phyloP scores from a whole-genome alignment of 2,329 filamentous ascomycete genomes.

The Incumbomyces delicatus region DNA sequence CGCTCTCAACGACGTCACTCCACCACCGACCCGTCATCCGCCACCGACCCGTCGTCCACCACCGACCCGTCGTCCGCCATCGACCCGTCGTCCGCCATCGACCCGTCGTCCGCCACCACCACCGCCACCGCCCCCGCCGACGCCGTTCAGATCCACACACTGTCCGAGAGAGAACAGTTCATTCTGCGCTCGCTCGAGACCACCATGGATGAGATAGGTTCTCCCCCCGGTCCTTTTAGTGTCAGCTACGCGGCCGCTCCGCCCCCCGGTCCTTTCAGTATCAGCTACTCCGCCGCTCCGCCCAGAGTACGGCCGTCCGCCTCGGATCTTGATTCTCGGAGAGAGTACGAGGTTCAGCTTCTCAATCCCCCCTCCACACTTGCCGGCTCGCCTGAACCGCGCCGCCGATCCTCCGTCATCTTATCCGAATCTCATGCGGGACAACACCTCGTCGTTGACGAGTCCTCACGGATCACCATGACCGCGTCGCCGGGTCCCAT shows the following conservation, averaged over 20 bases:
- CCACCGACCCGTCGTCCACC: neutral
- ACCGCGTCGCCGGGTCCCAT: constrained; percentile 33
- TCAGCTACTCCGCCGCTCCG: constrained; percentile 18
- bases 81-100: neutral
- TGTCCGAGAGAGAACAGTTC: constrained; percentile 18
- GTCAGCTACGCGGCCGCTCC: constrained; percentile 18
- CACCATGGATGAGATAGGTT: constrained; percentile 14
- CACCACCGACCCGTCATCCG: constrained; percentile 10
- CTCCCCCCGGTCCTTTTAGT: constrained; percentile 12
- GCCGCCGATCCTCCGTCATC: constrained; percentile 32
- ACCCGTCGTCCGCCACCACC: neutral
- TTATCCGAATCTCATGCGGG: constrained; percentile 27
- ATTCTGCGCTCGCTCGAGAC: constrained; percentile 17
- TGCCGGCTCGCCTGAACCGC: constrained; percentile 22
- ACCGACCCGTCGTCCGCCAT: neutral
- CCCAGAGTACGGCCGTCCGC: neutral
- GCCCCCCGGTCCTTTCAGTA: constrained; percentile 14
- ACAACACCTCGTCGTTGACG: constrained; percentile 19
- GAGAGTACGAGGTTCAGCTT: constrained; percentile 11
- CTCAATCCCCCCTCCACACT: constrained; percentile 5
- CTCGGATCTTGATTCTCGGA: neutral
- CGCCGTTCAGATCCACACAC: neutral
- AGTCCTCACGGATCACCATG: constrained; percentile 29
- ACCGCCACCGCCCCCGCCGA: neutral
- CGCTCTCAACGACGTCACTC: neutral